Base-by-base conservation (phyloP, 768 basidiomycete species). In the Hortiboletus flavorubellus region DNA sequence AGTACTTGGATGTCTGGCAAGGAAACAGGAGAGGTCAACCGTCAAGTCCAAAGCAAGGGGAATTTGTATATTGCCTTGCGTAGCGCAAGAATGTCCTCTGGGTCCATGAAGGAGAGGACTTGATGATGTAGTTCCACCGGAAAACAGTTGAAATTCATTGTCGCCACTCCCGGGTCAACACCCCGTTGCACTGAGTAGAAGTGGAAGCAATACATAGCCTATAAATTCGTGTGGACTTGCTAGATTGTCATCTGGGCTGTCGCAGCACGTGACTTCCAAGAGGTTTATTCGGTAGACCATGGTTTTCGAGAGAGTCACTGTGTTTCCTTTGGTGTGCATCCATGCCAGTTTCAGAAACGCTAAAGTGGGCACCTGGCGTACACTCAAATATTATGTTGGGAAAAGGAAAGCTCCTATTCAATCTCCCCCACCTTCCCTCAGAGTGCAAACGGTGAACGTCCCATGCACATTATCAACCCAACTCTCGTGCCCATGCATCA, bases 1-100 rank as follows among this genome's bases (percentile, higher is more conserved):
- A 51, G 37, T 50, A 31, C 21, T 34, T 59, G 45, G 56, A 60
- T 29, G 59, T 60, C 59, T 60, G 35, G 26, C 6, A 46, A 30
- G 37, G 6, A 39, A 30, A 41, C n/a, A 34, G 2, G 8, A 15
- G 6, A 8, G 34, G 44, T 46, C 37, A 60, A 29, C 30, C 0
- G 14, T 40, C 35, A 42, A 47, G n/a, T 35, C n/a, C 3, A 49
- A 4, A 31, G 2, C 10, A 2, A 30, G 7, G 8, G 0, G 5
- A 8, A 9, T n/a, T 18, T 31, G 30, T 49, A 11, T 39, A n/a
- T 50, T 59, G n/a, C 56, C 56, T 60, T 49, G 35, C 56, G 59
- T 11, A 60, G n/a, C 2, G 47, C 31, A 26, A 60, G 23, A 12
- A 59, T 35, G 35, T 42, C 47, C 11, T 59, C 59, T 1, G 59